Base-by-base conservation (phyloP, 768 basidiomycete genomes). In the Macrolepiota fuliginosa region DNA sequence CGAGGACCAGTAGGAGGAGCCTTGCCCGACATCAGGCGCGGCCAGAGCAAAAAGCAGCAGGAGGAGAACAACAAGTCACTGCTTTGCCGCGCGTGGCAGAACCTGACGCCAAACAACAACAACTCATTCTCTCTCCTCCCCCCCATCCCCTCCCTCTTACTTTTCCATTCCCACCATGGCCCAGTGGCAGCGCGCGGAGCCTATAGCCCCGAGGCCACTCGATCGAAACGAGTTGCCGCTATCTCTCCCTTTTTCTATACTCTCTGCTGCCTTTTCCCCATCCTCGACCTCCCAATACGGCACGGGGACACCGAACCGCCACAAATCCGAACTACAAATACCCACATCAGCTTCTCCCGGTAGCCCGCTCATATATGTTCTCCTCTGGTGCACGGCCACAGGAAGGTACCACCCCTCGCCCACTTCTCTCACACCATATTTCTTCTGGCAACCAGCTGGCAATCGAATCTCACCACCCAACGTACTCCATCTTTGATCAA, bases 1-100 rank as follows among this genome's bases (percentile, higher is more conserved):
- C 90, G 77, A 50, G 90, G 90, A 59, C 89, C 90, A 66, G 79
- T 82, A 65, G 90, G 90, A 67, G 90, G 90, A 55, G 83, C 86
- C 77, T 88, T 90, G 70, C 89, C 88, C 74, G 89, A 90, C 90
- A 91, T 90, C 61, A 53, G 56, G 46, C 40, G n/a, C n/a, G 19
- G 29, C 27, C 22, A 56, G 40, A 45, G 22, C 24, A 53, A 53
- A 36, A 36, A 27, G 12, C 29, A 9, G 36, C 17, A 19, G 37
- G 2, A 37, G 35, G 27, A 19, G 13, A 39, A 25, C n/a, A 39
- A 24, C 36, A 32, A 19, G 35, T 54, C 32, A 54, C 32, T 32
- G 51, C 32, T 54, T 35, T 39, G 53, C 35, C n/a, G 53, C 53
- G 53, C 53, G 53, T 54, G 53, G 53, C 53, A 54, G 22, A 54